phyloP scores from a whole-genome alignment of 306 rosid genomes.

The Prunus mira region DNA sequence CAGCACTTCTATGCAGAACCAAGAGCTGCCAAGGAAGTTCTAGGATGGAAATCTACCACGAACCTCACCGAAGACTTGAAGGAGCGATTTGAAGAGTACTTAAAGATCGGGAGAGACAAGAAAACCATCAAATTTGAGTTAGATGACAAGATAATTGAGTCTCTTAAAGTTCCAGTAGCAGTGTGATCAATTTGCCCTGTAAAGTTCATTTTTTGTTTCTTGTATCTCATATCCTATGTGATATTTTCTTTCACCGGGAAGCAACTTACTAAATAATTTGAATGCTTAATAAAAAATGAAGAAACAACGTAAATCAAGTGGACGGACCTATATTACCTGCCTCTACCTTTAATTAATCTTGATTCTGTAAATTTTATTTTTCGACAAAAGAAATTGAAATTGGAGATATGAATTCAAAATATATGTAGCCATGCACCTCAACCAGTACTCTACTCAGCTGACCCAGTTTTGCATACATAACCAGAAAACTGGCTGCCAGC shows the following conservation, averaged over 20 bases:
- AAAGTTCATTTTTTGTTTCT: constrained; percentile 7
- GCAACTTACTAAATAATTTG: not conserved
- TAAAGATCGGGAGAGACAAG: constrained; percentile 88
- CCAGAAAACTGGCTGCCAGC: not conserved
- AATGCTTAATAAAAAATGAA: not conserved
- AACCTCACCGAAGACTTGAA: constrained; percentile 77
- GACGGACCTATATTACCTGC: no score
- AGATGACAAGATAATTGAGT: constrained; percentile 79
- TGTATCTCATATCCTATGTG: not conserved
- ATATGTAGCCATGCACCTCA: no score
- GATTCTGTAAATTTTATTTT: no score
- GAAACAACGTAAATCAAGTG: not conserved
- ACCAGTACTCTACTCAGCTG: not conserved
- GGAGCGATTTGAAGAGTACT: constrained; percentile 75
- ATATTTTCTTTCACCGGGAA: not conserved
- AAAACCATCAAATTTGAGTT: constrained; percentile 66
- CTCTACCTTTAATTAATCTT: no score
- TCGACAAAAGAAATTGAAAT: no score
- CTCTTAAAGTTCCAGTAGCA: constrained; percentile 67
- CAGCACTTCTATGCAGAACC: constrained; percentile 98
- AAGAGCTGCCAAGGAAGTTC: constrained; percentile 75
- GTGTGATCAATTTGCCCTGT: constrained; percentile 39
- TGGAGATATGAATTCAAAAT: no score
- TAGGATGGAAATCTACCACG: constrained; percentile 72
- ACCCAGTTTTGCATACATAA: constrained; percentile 1